Conservation (phyloP, 2,329 filamentous ascomycete species). For the Trichoderma breve region DNA sequence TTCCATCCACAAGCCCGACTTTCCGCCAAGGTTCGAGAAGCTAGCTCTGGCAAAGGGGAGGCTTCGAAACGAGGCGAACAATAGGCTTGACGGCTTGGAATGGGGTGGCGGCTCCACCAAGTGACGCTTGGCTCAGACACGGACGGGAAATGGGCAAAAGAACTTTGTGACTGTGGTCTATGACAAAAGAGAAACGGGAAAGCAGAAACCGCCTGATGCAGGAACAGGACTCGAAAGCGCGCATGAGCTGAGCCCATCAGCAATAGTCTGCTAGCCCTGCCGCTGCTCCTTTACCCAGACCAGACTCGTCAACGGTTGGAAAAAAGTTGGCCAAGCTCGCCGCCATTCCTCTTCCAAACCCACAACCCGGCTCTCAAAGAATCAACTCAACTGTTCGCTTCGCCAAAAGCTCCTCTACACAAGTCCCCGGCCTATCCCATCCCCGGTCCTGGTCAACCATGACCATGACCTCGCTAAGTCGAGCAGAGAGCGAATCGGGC, state of each 20-base stretch:
- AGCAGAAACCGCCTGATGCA: slow-evolving; percentile 1
- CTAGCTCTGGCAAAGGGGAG: not conserved
- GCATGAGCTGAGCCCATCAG: slow-evolving; percentile 12
- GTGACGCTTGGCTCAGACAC: slow-evolving; percentile 9
- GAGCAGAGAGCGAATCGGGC: slow-evolving; percentile 10
- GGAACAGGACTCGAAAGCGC: slow-evolving; percentile 1
- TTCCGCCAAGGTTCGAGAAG: slow-evolving; percentile 13
- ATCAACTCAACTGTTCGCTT: not conserved
- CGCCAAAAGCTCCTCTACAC: not conserved
- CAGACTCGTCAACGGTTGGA: not conserved
- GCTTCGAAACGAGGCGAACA: not conserved
- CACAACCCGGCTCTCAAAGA: not conserved
- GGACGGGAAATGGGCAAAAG: slow-evolving; percentile 4
- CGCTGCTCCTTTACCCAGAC: not conserved
- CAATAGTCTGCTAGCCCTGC: not conserved
- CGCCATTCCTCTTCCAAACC: not conserved
- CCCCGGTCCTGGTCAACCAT: not conserved
- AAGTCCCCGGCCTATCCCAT: not conserved
- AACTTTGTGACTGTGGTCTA: not conserved
- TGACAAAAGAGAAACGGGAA: not conserved
- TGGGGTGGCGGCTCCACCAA: slow-evolving; percentile 1
- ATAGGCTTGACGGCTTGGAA: slow-evolving; percentile 13
- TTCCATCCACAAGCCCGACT: not conserved
- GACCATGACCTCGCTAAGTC: not conserved
- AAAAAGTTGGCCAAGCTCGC: not conserved